A percentile compares a stretch with the other conserved stretches of the same genome.
Evolutionary conservation across 495 filamentous ascomycete species (phyloP).

Genomic region (Lepraria neglecta): DNA sequence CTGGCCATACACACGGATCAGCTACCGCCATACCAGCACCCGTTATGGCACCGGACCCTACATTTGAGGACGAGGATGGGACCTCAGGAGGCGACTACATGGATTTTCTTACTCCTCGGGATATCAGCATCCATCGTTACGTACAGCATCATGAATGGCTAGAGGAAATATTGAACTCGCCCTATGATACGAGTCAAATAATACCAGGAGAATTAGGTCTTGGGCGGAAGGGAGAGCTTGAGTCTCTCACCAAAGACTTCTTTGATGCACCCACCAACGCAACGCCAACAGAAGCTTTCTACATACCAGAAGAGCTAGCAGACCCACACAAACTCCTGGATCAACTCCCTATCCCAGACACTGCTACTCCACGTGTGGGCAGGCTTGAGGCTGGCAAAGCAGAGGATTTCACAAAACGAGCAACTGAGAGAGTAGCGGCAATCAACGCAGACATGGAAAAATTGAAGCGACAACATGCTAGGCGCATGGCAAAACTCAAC

Average conservation of each 20-base stretch:
- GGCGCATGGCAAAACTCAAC: conserved; percentile 65
- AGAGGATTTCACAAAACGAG: conserved; percentile 71
- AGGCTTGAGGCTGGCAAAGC: conserved; percentile 61
- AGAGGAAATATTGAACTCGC: conserved; percentile 90
- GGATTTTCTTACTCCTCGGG: conserved; percentile 78
- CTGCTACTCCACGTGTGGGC: conserved; percentile 46
- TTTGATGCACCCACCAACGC: conserved; percentile 52
- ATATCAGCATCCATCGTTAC: conserved; percentile 77
- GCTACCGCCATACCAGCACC: conserved; percentile 20
- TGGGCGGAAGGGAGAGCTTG: conserved; percentile 79
- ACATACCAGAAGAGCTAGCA: conserved; percentile 5
- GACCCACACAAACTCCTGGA: conserved; percentile 14
- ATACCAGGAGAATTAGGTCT: conserved; percentile 81
- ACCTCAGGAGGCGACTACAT: conserved; percentile 77
- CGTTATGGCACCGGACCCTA: conserved; percentile 12
- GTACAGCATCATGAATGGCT: conserved; percentile 98
- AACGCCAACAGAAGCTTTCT: conserved; percentile 24
- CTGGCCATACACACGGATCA: conserved; percentile 19
- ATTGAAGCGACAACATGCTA: conserved; percentile 71
- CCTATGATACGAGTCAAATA: conserved; percentile 75
- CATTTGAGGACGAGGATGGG: conserved; percentile 80
- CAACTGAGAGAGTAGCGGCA: conserved; percentile 55
- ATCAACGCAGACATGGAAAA: conserved; percentile 72
- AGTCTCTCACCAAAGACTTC: conserved; percentile 72
- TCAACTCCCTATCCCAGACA: conserved; percentile 34